Evolutionary conservation across 1,284 basidiomycete genomes (phyloP).

Genomic region (Cryptococcus sp.): DNA sequence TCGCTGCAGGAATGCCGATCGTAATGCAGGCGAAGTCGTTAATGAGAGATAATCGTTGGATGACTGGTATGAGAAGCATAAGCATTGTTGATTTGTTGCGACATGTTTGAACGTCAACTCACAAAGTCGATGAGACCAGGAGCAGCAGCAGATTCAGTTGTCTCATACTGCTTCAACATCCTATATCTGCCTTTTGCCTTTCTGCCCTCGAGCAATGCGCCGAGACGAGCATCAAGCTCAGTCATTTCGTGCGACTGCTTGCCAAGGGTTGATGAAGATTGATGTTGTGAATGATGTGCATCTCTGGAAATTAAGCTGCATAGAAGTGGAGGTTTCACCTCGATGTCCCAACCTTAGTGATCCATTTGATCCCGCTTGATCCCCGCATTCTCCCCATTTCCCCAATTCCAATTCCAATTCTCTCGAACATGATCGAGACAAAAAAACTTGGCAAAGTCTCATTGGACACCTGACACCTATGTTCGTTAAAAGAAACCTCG

Average conservation of each 20-base stretch:
- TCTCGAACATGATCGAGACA: too few relatives aligned
- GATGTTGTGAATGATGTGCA: not conserved
- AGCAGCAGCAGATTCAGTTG: constrained; percentile 1
- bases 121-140: constrained; percentile 45
- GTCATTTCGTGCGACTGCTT: constrained; percentile 16
- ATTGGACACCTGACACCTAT: too few relatives aligned
- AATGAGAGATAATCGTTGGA: constrained; percentile 91
- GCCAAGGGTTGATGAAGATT: not conserved
- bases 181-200: constrained; percentile 40
- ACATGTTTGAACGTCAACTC: constrained; percentile 12
- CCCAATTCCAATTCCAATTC: too few relatives aligned
- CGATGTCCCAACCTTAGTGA: not conserved
- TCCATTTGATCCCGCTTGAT: too few relatives aligned
- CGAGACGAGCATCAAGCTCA: constrained; percentile 33
- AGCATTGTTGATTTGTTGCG: not conserved
- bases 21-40: constrained; percentile 63
- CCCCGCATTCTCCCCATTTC: too few relatives aligned
- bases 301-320: not conserved
- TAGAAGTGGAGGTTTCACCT: not conserved
- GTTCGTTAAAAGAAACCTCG: too few relatives aligned
- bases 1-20: constrained; percentile 61
- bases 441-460: too few relatives aligned
- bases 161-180: constrained; percentile 41
- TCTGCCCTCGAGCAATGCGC: constrained; percentile 27
- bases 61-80: constrained; percentile 23